These are phyloP conservation scores for Paraleonurus japonicus DNA, from an alignment of 257 asterid species.

Conservation along the genomic window DNA sequence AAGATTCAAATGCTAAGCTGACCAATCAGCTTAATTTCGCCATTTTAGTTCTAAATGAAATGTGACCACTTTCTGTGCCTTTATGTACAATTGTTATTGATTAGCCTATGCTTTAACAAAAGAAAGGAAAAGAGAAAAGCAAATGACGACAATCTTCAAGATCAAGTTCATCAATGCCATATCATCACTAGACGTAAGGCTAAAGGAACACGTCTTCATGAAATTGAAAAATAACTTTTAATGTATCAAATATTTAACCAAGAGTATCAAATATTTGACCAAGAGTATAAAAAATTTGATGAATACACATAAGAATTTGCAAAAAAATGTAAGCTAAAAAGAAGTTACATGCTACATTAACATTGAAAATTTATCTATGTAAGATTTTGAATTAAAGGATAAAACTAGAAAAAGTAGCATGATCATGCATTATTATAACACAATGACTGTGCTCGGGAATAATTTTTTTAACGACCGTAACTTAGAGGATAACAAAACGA, in stretches of 20 bases:
- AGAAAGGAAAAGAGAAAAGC: not conserved
- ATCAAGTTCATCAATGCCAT: not conserved
- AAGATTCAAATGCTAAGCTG: too few species aligned
- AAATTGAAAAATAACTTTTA: too few species aligned
- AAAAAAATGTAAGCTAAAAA: too few species aligned
- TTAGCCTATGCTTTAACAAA: not conserved
- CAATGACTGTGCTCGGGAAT: too few species aligned
- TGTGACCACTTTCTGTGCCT: not conserved
- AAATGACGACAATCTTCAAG: not conserved
- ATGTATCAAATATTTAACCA: too few species aligned
- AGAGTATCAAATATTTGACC: too few species aligned
- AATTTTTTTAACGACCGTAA: too few species aligned
- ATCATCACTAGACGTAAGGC: not conserved
- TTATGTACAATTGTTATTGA: not conserved
- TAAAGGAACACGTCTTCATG: too few species aligned
- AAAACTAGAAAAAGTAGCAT: not conserved
- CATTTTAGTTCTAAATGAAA: not conserved
- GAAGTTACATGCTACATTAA: too few species aligned
- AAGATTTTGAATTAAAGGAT: not conserved
- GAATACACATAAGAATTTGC: too few species aligned
- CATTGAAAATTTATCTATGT: not conserved
- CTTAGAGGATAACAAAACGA: too few species aligned
- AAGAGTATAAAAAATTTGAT: too few species aligned
- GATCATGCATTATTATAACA: not conserved
- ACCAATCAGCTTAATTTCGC: not conserved